Evolutionary conservation across 768 basidiomycete genomes (phyloP).

Genomic region (Amanita muscaria): DNA sequence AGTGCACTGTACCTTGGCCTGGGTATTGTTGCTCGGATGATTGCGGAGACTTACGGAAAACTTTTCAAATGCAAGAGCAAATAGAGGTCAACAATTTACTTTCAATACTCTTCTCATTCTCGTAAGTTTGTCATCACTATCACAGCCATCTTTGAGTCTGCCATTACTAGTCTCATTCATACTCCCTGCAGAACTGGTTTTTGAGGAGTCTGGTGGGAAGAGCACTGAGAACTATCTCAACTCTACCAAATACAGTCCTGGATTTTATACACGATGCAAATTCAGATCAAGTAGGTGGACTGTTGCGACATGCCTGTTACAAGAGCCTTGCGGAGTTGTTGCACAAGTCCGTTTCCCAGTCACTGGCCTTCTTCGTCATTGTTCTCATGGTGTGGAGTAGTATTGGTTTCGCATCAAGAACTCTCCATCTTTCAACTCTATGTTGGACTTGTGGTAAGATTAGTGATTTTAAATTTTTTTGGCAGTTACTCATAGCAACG

Average conservation of each 20-base stretch:
- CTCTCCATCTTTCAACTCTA: conserved; percentile 63
- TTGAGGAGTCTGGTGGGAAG: too few relatives aligned
- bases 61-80: too few relatives aligned
- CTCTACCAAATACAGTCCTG: too few relatives aligned
- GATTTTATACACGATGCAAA: too few relatives aligned
- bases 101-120: too few relatives aligned
- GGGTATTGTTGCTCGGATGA: conserved; percentile 75
- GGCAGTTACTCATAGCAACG: conserved; percentile 39
- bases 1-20: too few relatives aligned
- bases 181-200: too few relatives aligned
- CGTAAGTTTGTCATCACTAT: too few relatives aligned
- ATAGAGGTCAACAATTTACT: too few relatives aligned
- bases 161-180: too few relatives aligned
- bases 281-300: conserved; percentile 80
- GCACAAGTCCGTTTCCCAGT: conserved; percentile 60
- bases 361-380: conserved; percentile 71
- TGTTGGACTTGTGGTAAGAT: conserved; percentile 67
- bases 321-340: conserved; percentile 66
- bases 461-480: neutral
- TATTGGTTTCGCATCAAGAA: conserved; percentile 47
- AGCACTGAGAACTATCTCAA: too few relatives aligned
- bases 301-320: conserved; percentile 61
- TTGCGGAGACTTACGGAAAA: conserved; percentile 94
- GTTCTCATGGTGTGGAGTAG: conserved; percentile 70
- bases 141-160: too few relatives aligned